These are phyloP conservation scores for Suhomyces bribrorum DNA, from an alignment of 1,139 yeast genomes.

Conservation along the genomic window DNA sequence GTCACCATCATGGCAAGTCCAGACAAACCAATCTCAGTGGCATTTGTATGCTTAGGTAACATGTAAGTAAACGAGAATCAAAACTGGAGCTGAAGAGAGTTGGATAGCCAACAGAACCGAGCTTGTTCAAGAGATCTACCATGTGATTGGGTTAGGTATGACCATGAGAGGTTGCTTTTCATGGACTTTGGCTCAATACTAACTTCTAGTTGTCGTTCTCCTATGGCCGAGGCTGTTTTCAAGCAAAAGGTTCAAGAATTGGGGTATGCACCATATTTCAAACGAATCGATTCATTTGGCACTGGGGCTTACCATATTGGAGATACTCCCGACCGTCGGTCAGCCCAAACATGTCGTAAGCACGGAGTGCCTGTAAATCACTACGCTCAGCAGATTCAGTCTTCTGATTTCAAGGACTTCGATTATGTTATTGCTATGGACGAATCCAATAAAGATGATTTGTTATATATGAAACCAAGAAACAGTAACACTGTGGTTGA, in stretches of 20 bases:
- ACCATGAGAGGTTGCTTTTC: too few species aligned
- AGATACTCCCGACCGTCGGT: conserved; percentile 75
- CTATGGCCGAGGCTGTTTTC: conserved; percentile 97
- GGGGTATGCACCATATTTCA: conserved; percentile 44
- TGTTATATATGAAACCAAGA: conserved; percentile 61
- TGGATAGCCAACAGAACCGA: conserved; percentile 13
- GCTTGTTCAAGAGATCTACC: too few species aligned
- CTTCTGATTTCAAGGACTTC: conserved; percentile 62
- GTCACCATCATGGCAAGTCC: too few species aligned
- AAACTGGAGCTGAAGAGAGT: conserved; percentile 1
- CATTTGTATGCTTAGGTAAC: conserved; percentile 90
- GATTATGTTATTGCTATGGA: conserved; percentile 92
- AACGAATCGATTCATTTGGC: conserved; percentile 80
- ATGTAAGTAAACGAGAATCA: conserved; percentile 53
- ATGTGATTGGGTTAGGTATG: too few species aligned
- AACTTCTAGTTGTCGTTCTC: conserved; percentile 75
- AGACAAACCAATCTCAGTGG: conserved; percentile 56
- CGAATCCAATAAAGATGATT: conserved; percentile 59
- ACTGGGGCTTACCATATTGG: conserved; percentile 86
- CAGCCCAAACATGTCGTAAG: conserved; percentile 64
- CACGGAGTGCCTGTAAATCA: conserved; percentile 79
- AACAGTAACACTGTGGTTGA: conserved; percentile 50
- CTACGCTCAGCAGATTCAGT: conserved; percentile 66
- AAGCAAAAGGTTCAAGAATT: conserved; percentile 57
- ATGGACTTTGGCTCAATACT: neutral